These are phyloP conservation scores for Spinacia oleracea DNA, from an alignment of 179 eudicot species.

Conservation along the genomic window DNA sequence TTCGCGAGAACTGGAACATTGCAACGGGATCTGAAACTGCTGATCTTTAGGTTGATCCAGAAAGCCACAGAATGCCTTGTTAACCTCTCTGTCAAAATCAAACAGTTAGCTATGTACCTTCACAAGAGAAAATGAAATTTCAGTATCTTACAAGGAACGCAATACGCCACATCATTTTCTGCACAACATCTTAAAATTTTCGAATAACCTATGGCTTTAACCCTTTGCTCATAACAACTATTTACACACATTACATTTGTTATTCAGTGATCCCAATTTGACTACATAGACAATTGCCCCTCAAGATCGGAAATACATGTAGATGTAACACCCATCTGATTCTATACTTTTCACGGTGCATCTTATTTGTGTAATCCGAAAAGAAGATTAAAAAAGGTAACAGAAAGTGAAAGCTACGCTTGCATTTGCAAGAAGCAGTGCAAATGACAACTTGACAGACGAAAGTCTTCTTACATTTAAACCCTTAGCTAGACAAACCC, in stretches of 20 bases:
- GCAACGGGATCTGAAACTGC: conserved; percentile 36
- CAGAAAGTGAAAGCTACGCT: background rate
- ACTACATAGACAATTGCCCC: background rate
- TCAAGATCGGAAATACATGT: background rate
- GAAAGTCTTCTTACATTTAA: background rate
- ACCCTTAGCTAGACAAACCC: background rate
- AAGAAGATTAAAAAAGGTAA: background rate
- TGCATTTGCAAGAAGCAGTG: background rate
- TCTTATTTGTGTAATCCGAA: background rate
- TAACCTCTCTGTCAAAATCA: conserved; percentile 64
- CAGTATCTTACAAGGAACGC: conserved; percentile 6
- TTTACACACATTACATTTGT: conserved; percentile 9
- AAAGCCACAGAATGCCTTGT: conserved; percentile 97
- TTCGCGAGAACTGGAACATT: conserved; percentile 24
- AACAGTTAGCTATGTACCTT: background rate
- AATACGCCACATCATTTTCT: background rate
- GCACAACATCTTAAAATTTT: background rate
- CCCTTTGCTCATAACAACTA: background rate
- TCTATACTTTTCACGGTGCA: background rate
- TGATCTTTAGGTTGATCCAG: conserved; percentile 43
- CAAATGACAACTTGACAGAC: background rate
- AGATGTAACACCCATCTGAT: background rate
- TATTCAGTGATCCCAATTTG: background rate
- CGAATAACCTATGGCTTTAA: background rate
- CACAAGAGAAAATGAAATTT: background rate